Evolutionary conservation across 768 basidiomycete species (phyloP).

Genomic region (Phanerochaete sordida): DNA sequence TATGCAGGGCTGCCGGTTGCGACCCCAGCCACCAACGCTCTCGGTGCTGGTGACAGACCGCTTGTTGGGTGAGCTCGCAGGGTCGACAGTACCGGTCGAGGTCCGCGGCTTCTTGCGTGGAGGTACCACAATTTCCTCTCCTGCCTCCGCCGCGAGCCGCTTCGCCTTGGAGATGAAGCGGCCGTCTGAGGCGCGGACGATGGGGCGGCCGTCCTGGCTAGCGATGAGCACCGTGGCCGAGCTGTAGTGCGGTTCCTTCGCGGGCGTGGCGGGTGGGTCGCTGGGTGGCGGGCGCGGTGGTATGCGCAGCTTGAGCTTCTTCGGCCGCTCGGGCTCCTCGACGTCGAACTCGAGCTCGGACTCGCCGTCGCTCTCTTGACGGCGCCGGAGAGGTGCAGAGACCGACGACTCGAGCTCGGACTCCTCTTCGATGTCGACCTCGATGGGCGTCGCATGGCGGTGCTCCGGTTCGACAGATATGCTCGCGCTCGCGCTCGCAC

Average conservation of each 20-base stretch:
- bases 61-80: neutral
- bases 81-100: neutral
- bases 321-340: slow-evolving; percentile 27
- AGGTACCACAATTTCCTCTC: neutral
- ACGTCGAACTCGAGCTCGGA: slow-evolving; percentile 31
- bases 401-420: slow-evolving; percentile 6
- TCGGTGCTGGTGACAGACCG: neutral
- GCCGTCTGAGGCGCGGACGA: slow-evolving; percentile 13
- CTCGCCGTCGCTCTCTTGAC: slow-evolving; percentile 23
- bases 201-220: neutral
- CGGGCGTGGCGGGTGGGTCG: slow-evolving; percentile 1
- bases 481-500: slow-evolving; percentile 8
- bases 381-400: slow-evolving; percentile 8
- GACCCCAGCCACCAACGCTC: neutral
- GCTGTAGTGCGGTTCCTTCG: slow-evolving; percentile 1
- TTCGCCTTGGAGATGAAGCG: slow-evolving; percentile 15
- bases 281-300: slow-evolving; percentile 19
- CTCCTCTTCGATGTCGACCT: slow-evolving; percentile 4
- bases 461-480: slow-evolving; percentile 8
- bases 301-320: slow-evolving; percentile 36
- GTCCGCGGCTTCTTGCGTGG: neutral
- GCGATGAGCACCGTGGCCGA: neutral
- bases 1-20: slow-evolving; percentile 25
- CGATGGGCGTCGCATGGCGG: neutral
- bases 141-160: neutral